Evolutionary conservation across 176 grass and related monocot species (phyloP), one percentile per base, ranked within the genome.

Genomic region (Lolium multiflorum): DNA sequence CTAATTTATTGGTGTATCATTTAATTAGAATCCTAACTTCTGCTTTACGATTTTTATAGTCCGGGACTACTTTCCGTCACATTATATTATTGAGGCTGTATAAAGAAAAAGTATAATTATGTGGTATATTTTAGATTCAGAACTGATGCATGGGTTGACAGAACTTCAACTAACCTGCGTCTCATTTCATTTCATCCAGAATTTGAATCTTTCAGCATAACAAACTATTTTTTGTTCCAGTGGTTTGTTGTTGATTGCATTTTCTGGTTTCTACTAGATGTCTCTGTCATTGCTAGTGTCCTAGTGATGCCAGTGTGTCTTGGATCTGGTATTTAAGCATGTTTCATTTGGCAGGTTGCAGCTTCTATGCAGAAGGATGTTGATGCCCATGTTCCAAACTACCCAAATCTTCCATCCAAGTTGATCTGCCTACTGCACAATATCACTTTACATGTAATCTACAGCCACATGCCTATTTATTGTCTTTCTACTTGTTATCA

Each of bases 321-420:
- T 82, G 1, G 26, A 69, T 26, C 16, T 28, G n/a, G 63, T 11
- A 84, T 65, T 81, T 70, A 54, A 55, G 43, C 26, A 24, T 74
- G 25, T 67, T 80, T 80, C 31, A 18, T 88, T 69, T 44, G 79
- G 24, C 80, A 94, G 92, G 92, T 94, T 65, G 92, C 89, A 56
- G 92, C 92, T 62, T 94, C 92, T 76, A 91, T 90, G 82, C 88
- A 94, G 71, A 94, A 94, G 79, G 92, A 94, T 81, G 76, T 89
- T 21, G 86, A 94, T 50, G 78, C 83, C 16, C 89, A 94, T 71
- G 90, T 94, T 82, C 92, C 92, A 51, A 94, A 82, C 80, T 94
- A 94, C 71, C 92, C 92, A 81, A 92, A 84, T 82, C 92, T 94
- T 80, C 76, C 61, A 6, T 90, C 92, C 69, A 90, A 91, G 87